phyloP scores from a whole-genome alignment of 148 eudicot genomes.

The Heliamphora exappendiculata region DNA sequence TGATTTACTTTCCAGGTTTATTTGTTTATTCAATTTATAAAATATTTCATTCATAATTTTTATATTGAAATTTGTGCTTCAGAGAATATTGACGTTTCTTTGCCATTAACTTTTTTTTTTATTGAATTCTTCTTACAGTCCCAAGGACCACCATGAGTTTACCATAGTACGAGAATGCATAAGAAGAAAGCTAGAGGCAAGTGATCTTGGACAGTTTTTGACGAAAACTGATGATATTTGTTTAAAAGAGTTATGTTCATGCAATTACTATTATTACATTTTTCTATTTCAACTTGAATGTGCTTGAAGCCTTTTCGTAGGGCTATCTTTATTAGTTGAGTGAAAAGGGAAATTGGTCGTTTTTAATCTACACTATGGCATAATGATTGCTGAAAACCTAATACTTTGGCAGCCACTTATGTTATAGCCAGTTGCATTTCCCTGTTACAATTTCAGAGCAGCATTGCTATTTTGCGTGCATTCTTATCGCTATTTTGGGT shows the following conservation, averaged over 20 bases:
- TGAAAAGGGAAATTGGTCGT: neutral
- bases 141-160: constrained; percentile 85
- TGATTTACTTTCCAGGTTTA: constrained; percentile 84
- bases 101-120: neutral
- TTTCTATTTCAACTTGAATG: neutral
- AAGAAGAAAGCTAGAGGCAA: constrained; percentile 80
- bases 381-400: neutral
- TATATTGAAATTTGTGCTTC: neutral
- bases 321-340: neutral
- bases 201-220: constrained; percentile 10
- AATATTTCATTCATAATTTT: neutral
- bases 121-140: constrained; percentile 30
- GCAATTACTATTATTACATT: neutral
- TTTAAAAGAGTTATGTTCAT: neutral
- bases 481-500: neutral
- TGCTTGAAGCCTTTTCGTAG: neutral
- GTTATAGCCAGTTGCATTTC: no score
- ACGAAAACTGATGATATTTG: neutral
- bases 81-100: neutral
- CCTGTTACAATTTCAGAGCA: neutral
- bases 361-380: neutral
- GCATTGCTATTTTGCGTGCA: neutral
- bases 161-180: constrained; percentile 79
- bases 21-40: neutral
- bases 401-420: neutral